Evolutionary conservation across 2,329 filamentous ascomycete genomes (phyloP).

Genomic region (Venturia carpophila): DNA sequence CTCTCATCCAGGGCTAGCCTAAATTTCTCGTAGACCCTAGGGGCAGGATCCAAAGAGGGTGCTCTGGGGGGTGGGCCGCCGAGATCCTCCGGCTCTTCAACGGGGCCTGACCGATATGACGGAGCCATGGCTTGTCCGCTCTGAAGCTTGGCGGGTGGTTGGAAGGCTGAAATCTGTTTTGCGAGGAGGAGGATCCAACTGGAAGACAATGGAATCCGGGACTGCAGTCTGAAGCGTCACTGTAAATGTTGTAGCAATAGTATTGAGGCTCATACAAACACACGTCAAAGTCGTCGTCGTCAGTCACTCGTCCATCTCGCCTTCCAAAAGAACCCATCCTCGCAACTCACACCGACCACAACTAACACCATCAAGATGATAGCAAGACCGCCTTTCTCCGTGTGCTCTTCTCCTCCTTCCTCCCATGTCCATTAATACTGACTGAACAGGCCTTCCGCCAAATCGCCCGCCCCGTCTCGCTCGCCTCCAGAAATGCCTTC

Average conservation of each 20-base stretch:
- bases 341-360: conserved; percentile 18
- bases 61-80: not conserved
- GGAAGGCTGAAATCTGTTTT: not conserved
- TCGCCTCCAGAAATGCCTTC: conserved; percentile 5
- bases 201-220: not conserved
- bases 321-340: not conserved
- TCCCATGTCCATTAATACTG: not conserved
- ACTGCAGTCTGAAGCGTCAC: not conserved
- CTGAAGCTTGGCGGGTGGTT: not conserved
- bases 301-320: conserved; percentile 19
- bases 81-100: not conserved
- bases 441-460: conserved; percentile 30
- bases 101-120: too few relatives aligned
- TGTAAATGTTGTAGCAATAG: not conserved
- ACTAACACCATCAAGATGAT: conserved; percentile 28
- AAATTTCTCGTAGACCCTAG: too few relatives aligned
- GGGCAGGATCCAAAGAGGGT: too few relatives aligned
- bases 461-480: conserved; percentile 22
- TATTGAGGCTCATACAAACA: not conserved
- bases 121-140: not conserved
- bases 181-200: not conserved
- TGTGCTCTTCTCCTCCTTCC: conserved; percentile 21
- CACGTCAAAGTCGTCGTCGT: conserved; percentile 16
- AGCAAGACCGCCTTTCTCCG: conserved; percentile 32
- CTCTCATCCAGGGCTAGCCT: too few relatives aligned